A percentile compares a stretch with the other conserved stretches of the same genome.
These are phyloP conservation scores for Blastobotrys terrestris DNA, from an alignment of 805 yeast genomes.

Conservation along the genomic window DNA sequence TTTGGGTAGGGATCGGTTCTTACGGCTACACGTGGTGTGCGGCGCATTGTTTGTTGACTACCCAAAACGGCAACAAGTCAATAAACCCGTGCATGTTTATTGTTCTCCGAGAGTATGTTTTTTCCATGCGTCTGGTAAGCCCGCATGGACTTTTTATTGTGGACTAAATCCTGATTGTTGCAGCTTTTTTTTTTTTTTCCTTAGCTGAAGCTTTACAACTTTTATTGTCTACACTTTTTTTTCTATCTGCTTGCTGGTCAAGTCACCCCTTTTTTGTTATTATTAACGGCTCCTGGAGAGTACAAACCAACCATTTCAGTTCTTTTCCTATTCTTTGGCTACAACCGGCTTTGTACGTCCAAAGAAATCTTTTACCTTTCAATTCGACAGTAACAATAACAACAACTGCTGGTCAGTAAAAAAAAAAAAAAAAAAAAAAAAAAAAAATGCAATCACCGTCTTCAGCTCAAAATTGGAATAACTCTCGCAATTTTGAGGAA, in stretches of 20 bases:
- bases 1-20: neutral
- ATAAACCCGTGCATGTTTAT: neutral
- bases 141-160: neutral
- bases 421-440: conserved; percentile 2
- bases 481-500: conserved; percentile 8
- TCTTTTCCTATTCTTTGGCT: neutral
- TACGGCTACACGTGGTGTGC: neutral
- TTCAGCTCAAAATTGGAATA: neutral
- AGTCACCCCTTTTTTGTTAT: conserved; percentile 8
- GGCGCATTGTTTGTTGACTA: neutral
- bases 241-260: conserved; percentile 19
- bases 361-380: neutral
- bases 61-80: conserved; percentile 1
- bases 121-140: neutral
- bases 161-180: neutral
- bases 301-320: neutral
- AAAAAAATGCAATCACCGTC: conserved; percentile 4
- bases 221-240: conserved; percentile 2
- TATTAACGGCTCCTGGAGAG: conserved; percentile 18
- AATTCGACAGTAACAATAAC: too few relatives aligned
- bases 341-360: conserved; percentile 1
- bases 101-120: neutral
- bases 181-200: conserved; percentile 1
- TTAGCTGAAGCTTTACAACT: conserved; percentile 1
- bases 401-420: neutral